Evolutionary conservation across 768 basidiomycete species (phyloP), one percentile per base, ranked within the genome.

Genomic region (Naganishia friedmannii): DNA sequence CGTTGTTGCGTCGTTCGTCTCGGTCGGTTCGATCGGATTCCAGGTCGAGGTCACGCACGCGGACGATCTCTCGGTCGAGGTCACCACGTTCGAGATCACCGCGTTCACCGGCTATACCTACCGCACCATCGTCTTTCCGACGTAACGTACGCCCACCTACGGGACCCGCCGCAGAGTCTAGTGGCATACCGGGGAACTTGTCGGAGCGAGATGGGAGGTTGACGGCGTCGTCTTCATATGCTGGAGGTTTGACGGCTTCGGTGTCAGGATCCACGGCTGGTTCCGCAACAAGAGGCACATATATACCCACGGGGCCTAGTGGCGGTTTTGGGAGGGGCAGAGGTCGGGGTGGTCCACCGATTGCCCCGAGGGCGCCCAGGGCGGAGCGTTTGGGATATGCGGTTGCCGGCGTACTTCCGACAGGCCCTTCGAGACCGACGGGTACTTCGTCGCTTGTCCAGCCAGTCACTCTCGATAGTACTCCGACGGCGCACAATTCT

Each of bases 321-420:
- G 60, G 60, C 2, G n/a, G 60, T 3, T 51, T n/a, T 51, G 23
- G 48, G 4, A 21, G 48, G n/a, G 48, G 48, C 23, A 51, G 48
- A 26, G 48, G 48, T n/a, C 23, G 60, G 8, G 23, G 60, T 13
- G 60, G 60, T n/a, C 60, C 60, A 0, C 39, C 39, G 23, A 45
- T 63, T 28, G 60, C 60, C 4, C 60, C 60, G n/a, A n/a, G 60
- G 15, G 60, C 60, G 21, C 60, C 60, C 5, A 23, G 60, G 26
- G 60, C 60, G 9, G 60, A 63, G n/a, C 60, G 60, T 17, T 46
- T 63, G 60, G 60, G 60, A 7, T 63, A 63, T 28, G 60, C 60
- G 8, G 26, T 28, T 10, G 39, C 60, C 3, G n/a, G 10, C 3
- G 39, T 34, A 9, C 37, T 17, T 58, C 57, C 57, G 2, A 8